Conservation (phyloP, 306 rosid genomes). For the Biancaea sappan region DNA sequence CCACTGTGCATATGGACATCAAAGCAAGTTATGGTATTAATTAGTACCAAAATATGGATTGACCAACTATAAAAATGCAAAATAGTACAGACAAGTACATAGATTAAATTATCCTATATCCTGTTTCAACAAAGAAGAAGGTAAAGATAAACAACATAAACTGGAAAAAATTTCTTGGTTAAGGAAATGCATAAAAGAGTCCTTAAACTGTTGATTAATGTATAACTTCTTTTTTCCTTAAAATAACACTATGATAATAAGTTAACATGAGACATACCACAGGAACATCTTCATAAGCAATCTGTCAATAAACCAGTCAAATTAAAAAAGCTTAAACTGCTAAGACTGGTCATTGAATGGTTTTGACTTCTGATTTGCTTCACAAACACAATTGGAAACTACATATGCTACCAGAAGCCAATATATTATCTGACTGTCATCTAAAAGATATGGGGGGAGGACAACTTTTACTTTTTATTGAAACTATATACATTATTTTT, state of each 20-base stretch:
- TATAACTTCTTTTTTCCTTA: neutral
- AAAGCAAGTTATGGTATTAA: conserved; percentile 24
- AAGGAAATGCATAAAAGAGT: neutral
- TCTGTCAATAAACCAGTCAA: neutral
- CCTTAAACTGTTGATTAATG: neutral
- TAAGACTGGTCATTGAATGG: neutral
- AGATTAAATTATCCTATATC: neutral
- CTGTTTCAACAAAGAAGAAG: neutral
- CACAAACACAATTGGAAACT: neutral
- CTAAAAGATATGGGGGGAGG: neutral
- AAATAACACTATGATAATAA: neutral
- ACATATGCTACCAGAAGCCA: neutral
- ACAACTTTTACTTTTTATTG: neutral
- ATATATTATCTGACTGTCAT: neutral
- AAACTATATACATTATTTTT: neutral
- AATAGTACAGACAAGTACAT: neutral
- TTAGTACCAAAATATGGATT: conserved; percentile 15
- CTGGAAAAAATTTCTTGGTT: neutral
- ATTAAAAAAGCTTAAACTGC: neutral
- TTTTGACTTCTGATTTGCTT: neutral
- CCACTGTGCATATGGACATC: conserved; percentile 60
- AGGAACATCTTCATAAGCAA: neutral
- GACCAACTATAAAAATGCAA: conserved; percentile 13
- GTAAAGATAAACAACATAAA: neutral
- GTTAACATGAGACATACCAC: neutral